Conservation (phyloP, 2,329 filamentous ascomycete genomes). For the Incumbomyces delicatus region DNA sequence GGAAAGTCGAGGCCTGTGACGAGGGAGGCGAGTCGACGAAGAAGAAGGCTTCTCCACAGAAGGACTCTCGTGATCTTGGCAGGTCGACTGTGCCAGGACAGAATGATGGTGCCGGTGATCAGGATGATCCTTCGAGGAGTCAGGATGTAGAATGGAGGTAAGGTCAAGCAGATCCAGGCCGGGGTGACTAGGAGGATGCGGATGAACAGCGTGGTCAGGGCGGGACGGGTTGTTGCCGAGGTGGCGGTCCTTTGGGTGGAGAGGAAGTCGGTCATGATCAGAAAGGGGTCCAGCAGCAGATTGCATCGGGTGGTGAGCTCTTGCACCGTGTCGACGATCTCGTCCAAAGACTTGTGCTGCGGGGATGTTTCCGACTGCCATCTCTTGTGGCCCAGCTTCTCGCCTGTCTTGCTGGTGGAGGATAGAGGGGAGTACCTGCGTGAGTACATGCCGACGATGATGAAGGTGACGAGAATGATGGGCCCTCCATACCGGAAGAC, state of each 20-base stretch:
- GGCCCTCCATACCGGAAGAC: conserved; percentile 76
- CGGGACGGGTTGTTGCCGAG: conserved; percentile 80
- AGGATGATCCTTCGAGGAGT: conserved; percentile 77
- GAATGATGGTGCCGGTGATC: conserved; percentile 70
- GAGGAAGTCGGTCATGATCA: conserved; percentile 84
- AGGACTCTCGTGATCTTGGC: conserved; percentile 76
- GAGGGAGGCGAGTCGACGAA: conserved; percentile 59
- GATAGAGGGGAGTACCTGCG: conserved; percentile 82
- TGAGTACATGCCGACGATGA: conserved; percentile 89
- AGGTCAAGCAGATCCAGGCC: conserved; percentile 72
- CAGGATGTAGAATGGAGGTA: conserved; percentile 74
- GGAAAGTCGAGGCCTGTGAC: conserved; percentile 73
- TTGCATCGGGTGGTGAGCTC: conserved; percentile 88
- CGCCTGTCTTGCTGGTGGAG: conserved; percentile 66
- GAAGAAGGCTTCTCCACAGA: conserved; percentile 73
- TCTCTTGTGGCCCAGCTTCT: conserved; percentile 45
- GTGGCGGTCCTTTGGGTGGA: conserved; percentile 85
- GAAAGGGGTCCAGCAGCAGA: conserved; percentile 76
- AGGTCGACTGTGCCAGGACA: conserved; percentile 88
- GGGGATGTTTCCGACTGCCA: conserved; percentile 51
- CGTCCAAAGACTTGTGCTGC: conserved; percentile 86
- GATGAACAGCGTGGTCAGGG: conserved; percentile 79
- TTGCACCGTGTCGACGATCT: conserved; percentile 89
- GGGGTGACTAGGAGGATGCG: conserved; percentile 81
- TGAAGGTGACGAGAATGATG: conserved; percentile 63